Evolutionary conservation across 495 filamentous ascomycete genomes (phyloP).

Genomic region (Parathielavia hyrcaniae): DNA sequence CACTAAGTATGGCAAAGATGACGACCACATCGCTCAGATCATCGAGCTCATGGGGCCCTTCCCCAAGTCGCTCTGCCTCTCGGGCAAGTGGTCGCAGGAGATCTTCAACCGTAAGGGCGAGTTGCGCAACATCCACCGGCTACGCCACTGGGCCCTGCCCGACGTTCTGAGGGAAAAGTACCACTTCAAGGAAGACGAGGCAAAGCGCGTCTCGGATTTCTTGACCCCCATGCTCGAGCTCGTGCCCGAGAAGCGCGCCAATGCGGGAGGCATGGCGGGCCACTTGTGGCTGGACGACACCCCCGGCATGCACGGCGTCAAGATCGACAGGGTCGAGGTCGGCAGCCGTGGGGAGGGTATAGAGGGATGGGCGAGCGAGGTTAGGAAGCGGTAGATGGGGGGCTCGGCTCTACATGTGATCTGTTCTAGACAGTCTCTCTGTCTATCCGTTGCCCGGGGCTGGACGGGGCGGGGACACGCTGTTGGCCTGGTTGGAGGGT

Average conservation of each 20-base stretch:
- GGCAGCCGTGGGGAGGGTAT: constrained; percentile 88
- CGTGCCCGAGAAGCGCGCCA: constrained; percentile 77
- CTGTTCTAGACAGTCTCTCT: background rate
- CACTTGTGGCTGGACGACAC: constrained; percentile 76
- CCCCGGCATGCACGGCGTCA: constrained; percentile 76
- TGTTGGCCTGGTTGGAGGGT: background rate
- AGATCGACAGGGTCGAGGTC: constrained; percentile 61
- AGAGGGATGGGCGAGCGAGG: constrained; percentile 88
- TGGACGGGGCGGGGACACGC: background rate
- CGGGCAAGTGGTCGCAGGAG: constrained; percentile 95
- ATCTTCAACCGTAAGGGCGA: constrained; percentile 99
- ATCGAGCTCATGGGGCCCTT: constrained; percentile 95
- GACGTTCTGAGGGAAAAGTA: constrained; percentile 97
- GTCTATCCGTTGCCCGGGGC: background rate
- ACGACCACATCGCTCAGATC: constrained; percentile 98
- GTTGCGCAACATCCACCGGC: constrained; percentile 91
- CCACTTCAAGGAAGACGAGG: constrained; percentile 76
- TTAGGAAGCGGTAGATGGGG: constrained; percentile 69
- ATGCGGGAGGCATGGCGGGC: constrained; percentile 89
- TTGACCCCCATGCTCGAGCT: constrained; percentile 89
- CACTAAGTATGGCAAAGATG: constrained; percentile 98
- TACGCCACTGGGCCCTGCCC: constrained; percentile 92
- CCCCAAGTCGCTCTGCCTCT: constrained; percentile 81
- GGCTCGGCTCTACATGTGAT: too few species aligned
- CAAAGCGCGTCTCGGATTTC: constrained; percentile 74